These are phyloP conservation scores for Bombardia bombarda DNA, from an alignment of 495 filamentous ascomycete genomes.

Conservation along the genomic window DNA sequence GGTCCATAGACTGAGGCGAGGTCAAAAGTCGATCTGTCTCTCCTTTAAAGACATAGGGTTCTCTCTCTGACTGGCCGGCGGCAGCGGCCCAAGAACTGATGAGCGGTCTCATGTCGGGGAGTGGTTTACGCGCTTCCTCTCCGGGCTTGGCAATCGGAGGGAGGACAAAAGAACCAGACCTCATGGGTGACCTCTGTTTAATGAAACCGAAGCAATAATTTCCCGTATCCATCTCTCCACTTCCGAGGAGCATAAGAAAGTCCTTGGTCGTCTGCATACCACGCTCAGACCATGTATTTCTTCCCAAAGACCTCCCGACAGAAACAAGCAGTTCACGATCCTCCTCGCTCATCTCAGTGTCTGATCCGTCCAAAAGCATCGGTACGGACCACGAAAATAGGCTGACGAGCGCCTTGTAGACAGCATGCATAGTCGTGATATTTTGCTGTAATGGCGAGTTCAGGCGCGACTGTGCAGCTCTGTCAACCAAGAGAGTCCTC, in stretches of 20 bases:
- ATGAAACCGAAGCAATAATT: constrained; percentile 38
- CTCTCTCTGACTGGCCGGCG: constrained; percentile 14
- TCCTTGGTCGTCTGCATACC: constrained; percentile 35
- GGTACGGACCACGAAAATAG: constrained; percentile 34
- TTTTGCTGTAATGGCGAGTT: constrained; percentile 24
- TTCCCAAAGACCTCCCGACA: constrained; percentile 24
- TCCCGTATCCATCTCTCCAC: constrained; percentile 31
- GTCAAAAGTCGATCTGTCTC: constrained; percentile 24
- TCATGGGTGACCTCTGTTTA: constrained; percentile 30
- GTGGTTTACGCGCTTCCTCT: constrained; percentile 30
- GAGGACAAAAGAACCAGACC: constrained; percentile 19
- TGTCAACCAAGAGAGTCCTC: constrained; percentile 36
- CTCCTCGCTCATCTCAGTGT: constrained; percentile 23
- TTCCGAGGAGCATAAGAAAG: constrained; percentile 36
- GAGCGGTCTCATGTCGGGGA: constrained; percentile 34
- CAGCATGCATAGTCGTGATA: constrained; percentile 34
- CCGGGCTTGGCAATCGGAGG: constrained; percentile 22
- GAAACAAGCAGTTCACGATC: constrained; percentile 30
- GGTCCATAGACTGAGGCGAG: constrained; percentile 24
- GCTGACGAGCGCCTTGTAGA: constrained; percentile 38
- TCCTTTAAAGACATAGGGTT: constrained; percentile 25
- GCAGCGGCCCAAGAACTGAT: constrained; percentile 28
- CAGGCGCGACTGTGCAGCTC: constrained; percentile 27
- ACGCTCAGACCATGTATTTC: constrained; percentile 33
- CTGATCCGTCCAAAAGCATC: constrained; percentile 32